Percentiles rank a stretch among this genome's conserved stretches.
Evolutionary conservation across 768 basidiomycete genomes (phyloP).

Genomic region (Mycena crocata): DNA sequence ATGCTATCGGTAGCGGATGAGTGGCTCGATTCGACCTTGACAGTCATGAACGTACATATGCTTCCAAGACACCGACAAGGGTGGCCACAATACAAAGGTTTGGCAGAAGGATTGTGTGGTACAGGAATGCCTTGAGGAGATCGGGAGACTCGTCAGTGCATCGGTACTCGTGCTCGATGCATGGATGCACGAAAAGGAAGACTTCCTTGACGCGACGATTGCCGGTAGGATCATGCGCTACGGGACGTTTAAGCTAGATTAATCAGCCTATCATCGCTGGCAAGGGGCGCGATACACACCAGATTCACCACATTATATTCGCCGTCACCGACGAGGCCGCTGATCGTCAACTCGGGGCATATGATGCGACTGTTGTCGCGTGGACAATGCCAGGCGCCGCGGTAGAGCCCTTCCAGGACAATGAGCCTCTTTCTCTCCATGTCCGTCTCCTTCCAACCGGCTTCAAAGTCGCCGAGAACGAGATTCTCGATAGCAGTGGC

Average conservation of each 20-base stretch:
- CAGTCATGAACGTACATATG: not conserved
- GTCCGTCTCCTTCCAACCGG: constrained; percentile 6
- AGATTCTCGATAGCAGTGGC: not conserved
- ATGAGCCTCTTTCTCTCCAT: not conserved
- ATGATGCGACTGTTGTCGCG: constrained; percentile 15
- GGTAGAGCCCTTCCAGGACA: constrained; percentile 24
- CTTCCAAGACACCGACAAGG: not conserved
- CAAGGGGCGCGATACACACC: not conserved
- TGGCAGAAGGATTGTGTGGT: not conserved
- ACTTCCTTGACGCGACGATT: constrained; percentile 16
- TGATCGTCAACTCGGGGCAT: constrained; percentile 25
- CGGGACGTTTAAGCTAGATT: not conserved
- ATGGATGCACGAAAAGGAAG: constrained; percentile 15
- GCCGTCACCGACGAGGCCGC: constrained; percentile 12
- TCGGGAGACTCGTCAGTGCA: not conserved
- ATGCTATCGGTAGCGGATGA: not conserved
- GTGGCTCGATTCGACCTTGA: not conserved
- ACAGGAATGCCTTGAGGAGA: not conserved
- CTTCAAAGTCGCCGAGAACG: not conserved
- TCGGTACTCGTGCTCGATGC: constrained; percentile 1
- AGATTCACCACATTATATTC: constrained; percentile 19
- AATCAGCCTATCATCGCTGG: not conserved
- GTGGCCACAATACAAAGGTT: constrained; percentile 1
- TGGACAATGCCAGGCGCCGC: constrained; percentile 12
- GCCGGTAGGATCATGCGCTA: constrained; percentile 13